These are phyloP conservation scores for Neopestalotiopsis rosae DNA, from an alignment of 2,329 filamentous ascomycete genomes.

Conservation along the genomic window DNA sequence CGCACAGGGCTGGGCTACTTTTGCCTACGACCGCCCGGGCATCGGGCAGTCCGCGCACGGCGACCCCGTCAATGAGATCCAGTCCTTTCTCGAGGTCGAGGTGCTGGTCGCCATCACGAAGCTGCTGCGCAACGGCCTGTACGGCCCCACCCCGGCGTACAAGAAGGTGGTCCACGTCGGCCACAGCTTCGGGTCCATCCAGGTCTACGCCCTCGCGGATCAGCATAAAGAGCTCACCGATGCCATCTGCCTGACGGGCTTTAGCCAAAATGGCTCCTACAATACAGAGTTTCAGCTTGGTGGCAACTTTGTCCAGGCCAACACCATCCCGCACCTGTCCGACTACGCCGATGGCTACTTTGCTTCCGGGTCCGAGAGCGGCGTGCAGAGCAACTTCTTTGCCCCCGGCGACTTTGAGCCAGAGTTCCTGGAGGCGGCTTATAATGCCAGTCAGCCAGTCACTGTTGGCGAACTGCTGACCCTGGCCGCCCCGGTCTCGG, in stretches of 20 bases:
- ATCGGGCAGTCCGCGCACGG: constrained; percentile 15
- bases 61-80: constrained; percentile 61
- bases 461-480: constrained; percentile 64
- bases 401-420: constrained; percentile 59
- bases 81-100: constrained; percentile 61
- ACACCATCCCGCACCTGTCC: constrained; percentile 32
- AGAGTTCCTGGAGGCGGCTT: constrained; percentile 50
- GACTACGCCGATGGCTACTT: constrained; percentile 57
- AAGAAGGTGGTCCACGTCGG: constrained; percentile 62
- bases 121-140: constrained; percentile 48
- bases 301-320: constrained; percentile 52
- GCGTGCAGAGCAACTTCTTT: constrained; percentile 58
- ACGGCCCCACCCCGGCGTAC: constrained; percentile 44
- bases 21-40: constrained; percentile 14
- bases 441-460: constrained; percentile 57
- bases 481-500: constrained; percentile 44
- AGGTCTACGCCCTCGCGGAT: constrained; percentile 60
- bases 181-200: constrained; percentile 67
- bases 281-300: constrained; percentile 48
- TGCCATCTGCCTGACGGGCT: constrained; percentile 65
- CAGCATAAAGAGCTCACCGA: constrained; percentile 57
- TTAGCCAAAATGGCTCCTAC: constrained; percentile 54
- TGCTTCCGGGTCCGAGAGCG: constrained; percentile 47
- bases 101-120: constrained; percentile 60
- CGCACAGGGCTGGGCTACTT: constrained; percentile 10